These are phyloP conservation scores for Dioscorea dumetorum DNA, from an alignment of 106 monocot species.

Conservation along the genomic window DNA sequence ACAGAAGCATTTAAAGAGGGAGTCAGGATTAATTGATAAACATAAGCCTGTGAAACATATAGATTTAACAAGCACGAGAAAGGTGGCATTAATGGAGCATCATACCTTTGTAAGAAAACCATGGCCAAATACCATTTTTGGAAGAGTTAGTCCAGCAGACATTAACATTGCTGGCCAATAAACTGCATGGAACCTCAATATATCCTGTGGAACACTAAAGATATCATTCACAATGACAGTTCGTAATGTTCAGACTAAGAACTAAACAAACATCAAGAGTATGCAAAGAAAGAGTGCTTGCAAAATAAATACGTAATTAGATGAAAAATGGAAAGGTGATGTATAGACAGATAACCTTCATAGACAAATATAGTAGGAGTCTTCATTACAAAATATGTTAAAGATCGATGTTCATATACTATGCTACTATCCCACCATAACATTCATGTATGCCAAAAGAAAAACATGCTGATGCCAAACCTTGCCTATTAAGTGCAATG, in stretches of 20 bases:
- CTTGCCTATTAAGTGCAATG: constrained; percentile 95
- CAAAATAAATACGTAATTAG: too few relatives aligned
- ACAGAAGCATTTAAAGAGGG: too few relatives aligned
- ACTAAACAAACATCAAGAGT: too few relatives aligned
- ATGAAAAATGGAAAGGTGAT: too few relatives aligned
- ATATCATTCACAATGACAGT: not conserved
- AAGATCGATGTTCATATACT: not conserved
- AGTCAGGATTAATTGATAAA: too few relatives aligned
- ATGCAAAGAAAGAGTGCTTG: too few relatives aligned
- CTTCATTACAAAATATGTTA: too few relatives aligned
- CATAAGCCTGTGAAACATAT: too few relatives aligned
- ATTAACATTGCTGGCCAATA: constrained; percentile 99
- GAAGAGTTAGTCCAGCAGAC: constrained; percentile 84
- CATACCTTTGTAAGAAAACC: constrained; percentile 98
- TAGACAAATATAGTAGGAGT: too few relatives aligned
- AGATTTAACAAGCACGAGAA: not conserved
- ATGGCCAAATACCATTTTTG: constrained; percentile 93
- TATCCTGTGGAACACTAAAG: constrained; percentile 45
- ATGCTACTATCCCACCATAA: too few relatives aligned
- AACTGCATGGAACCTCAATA: constrained; percentile 97
- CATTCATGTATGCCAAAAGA: not conserved
- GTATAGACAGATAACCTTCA: too few relatives aligned
- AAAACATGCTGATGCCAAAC: constrained; percentile 15
- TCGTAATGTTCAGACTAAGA: too few relatives aligned
- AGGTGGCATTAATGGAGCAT: constrained; percentile 1